These are phyloP conservation scores for Hygrophorus russula DNA, from an alignment of 768 basidiomycete species.

Conservation along the genomic window DNA sequence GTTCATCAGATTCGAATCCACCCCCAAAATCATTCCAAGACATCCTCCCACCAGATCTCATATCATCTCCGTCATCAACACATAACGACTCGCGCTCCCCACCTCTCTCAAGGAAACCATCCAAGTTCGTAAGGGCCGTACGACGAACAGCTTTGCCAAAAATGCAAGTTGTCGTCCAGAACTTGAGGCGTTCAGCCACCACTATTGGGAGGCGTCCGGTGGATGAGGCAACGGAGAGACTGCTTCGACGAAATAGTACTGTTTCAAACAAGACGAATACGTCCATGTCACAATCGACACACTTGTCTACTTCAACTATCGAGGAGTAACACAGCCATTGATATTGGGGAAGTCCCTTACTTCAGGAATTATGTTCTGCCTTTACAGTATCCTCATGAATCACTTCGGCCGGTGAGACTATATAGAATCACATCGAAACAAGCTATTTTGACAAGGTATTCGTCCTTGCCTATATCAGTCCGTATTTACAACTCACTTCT, in stretches of 20 bases:
- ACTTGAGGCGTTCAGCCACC: background rate
- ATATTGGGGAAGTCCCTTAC: background rate
- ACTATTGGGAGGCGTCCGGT: background rate
- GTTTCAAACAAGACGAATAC: background rate
- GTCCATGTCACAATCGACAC: background rate
- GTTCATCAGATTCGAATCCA: background rate
- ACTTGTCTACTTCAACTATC: background rate
- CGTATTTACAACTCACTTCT: too few species aligned
- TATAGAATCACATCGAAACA: too few species aligned
- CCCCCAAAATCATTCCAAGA: background rate
- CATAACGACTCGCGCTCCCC: background rate
- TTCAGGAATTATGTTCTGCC: background rate
- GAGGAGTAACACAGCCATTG: background rate
- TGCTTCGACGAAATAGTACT: too few species aligned
- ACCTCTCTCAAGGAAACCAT: background rate
- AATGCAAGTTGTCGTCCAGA: constrained; percentile 2
- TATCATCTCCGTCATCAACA: background rate
- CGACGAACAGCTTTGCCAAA: constrained; percentile 4
- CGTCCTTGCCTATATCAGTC: too few species aligned
- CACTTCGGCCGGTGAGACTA: too few species aligned
- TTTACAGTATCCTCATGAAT: background rate
- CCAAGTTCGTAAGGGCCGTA: constrained; percentile 4
- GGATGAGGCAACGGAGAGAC: too few species aligned
- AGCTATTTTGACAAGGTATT: too few species aligned
- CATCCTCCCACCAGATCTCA: background rate